Evolutionary conservation across 495 filamentous ascomycete genomes (phyloP), one percentile per base, ranked within the genome.

Genomic region (Hyaloscypha finlandica): DNA sequence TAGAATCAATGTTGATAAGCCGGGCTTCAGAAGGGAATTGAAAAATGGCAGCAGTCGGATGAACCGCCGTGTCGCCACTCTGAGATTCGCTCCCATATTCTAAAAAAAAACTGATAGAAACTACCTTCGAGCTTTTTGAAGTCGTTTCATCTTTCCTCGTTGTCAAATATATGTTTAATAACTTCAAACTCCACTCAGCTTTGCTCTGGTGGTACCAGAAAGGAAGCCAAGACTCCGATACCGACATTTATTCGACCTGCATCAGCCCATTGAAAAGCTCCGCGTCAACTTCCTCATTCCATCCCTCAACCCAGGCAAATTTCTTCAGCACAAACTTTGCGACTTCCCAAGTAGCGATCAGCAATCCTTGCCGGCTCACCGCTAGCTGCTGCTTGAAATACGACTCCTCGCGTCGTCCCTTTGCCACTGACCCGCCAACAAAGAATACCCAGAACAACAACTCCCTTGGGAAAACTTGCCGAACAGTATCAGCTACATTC

Each of bases 371-470:
- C 3, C 53, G 29, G 20, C 29, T 31, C 53, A 56, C 22, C 53
- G 16, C 53, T 12, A 56, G 19, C 19, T 29, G 19, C 16, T 30
- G 6, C 22, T 19, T 29, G 45, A 53, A 63, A 20, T 45, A 63
- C 9, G 29, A n/a, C 61, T 30, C 19, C 31, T 63, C 22, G 11
- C 30, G 45, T n/a, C 39, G 35, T 2, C 61, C 61, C 16, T 25
- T 29, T 2, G 22, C 14, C 14, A 45, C 61, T 4, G 51, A 51
- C 30, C 16, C 29, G 4, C 33, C 61, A 19, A 63, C 51, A 25
- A 63, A 63, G 16, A 32, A 54, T 8, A 63, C 25, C 61, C 61
- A 63, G 29, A 63, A 55, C 42, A 63, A 53, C n/a, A 37, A 4
- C 42, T 63, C 45, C 19, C 14, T 39, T 6, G 61, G 61, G 22